Base-by-base conservation (phyloP, 441 rosid species). In the Populus hybrid region DNA sequence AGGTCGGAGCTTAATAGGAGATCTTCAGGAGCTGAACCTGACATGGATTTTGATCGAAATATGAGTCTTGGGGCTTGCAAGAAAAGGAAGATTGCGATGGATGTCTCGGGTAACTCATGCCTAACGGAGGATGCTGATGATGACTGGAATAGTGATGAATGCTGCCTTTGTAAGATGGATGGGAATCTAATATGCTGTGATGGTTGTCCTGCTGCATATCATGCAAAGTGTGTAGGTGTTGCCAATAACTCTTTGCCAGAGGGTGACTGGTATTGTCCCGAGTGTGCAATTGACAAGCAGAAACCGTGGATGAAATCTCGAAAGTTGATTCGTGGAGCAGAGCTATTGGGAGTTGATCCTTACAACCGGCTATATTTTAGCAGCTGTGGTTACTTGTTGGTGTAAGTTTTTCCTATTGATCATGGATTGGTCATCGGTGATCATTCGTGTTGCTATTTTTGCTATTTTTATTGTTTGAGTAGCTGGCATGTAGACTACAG, bases 121-220 rank as follows among this genome's bases (percentile, higher is more conserved):
- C 79, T 78, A 76, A 85, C 85, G 72, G 90, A 82, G 81, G 82
- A 85, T 66, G 88, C 84, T 73, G 84, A 74, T 79, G 87, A 78
- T 71, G 85, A 85, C 78, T 83, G 86, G 84, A 96, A 94, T 76
- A 88, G 90, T 85, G 98, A 96, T 75, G 99, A 96, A 76, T 96
- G 99, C 81, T 89, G 93, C 79, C 97, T 96, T 72, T 96, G 99
- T 80, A 96, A 96, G 80, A 92, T 94, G 99, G 97, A 92, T 81
- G 99, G 99, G 79, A 91, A 84, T 67, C 83, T 96, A 84, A 88
- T 96, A 75, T 92, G 99, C 77, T 94, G 98, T 87, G 99, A 96
- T 83, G 95, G 98, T 65, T 96, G 99, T 82, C 99, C 99, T 11
- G 93, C 94, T 67, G 98, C 98, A 35, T 96, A 90, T 80, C 99